Base-by-base conservation (phyloP, 2,329 filamentous ascomycete species). In the Botrytis elliptica region DNA sequence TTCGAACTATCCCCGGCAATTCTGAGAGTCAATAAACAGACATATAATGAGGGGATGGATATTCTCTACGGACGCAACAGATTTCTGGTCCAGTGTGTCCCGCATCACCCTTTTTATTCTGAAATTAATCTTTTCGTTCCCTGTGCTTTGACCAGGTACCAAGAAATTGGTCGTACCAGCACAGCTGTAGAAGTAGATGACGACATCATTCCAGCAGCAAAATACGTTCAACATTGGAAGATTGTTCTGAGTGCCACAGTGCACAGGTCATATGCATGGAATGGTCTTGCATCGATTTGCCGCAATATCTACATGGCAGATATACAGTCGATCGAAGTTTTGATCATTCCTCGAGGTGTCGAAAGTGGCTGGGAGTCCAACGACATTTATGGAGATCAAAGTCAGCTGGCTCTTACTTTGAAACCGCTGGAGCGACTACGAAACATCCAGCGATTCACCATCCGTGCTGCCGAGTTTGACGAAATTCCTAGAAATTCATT, bases 211-310 rank as follows among this genome's bases (percentile, higher is more conserved):
- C n/a, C 62, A 22, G 40, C 62, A 1, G 62, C 62, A 46, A 46
- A 44, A n/a, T 12, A 64, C 29, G 62, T 64, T 1, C 62, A 33
- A n/a, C 40, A 65, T 18, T 65, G 62, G 62, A 65, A 46, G 4
- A 18, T 46, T 22, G 40, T 44, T 4, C 2, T 64, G 40, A 64
- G 62, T 9, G 62, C 40, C 8, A 64, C 44, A 8, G 0, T 3
- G 18, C 2, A 7, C n/a, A 2, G 3, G 2, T 2, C 3, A 18
- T 1, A 20, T 33, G 4, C 9, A n/a, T 8, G 33, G 0, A 64
- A 44, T 20, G 40, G 62, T 0, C 40, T 64, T 29, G n/a, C n/a
- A 18, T 64, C 40, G 4, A 9, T 64, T 6, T 64, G 38, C 6
- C 60, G 60, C 5, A 64, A 64, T 2, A 29, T 44, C 3, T 29